Conservation (phyloP, 352 stramenopile genomes). For the Globisporangium spinosum region DNA sequence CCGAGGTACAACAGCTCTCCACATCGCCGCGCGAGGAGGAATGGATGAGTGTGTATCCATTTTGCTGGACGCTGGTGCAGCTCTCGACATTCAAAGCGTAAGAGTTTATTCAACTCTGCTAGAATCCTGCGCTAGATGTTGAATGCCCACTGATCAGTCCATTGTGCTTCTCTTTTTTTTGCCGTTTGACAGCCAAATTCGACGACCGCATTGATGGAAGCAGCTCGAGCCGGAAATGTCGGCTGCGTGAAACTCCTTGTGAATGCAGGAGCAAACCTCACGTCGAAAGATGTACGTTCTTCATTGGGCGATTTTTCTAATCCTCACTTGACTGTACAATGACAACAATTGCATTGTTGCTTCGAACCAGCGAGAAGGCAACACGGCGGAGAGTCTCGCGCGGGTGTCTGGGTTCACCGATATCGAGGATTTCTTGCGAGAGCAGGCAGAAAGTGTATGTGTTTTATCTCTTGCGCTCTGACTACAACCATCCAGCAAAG, state of each 20-base stretch:
- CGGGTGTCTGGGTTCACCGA: constrained; percentile 49
- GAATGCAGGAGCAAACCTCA: constrained; percentile 58
- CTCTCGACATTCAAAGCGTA: constrained; percentile 79
- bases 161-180: background rate
- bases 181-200: constrained; percentile 57
- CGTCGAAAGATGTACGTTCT: constrained; percentile 69
- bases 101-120: constrained; percentile 11
- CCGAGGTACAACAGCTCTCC: constrained; percentile 75
- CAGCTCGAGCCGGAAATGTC: constrained; percentile 72
- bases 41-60: constrained; percentile 73
- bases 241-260: constrained; percentile 71
- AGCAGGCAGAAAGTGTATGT: constrained; percentile 80
- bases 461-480: background rate
- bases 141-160: background rate
- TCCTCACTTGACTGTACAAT: background rate
- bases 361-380: constrained; percentile 53
- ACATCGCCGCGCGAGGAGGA: constrained; percentile 73
- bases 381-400: constrained; percentile 69
- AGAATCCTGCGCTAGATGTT: background rate
- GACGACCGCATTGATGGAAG: constrained; percentile 87
- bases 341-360: background rate
- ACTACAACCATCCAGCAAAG: background rate
- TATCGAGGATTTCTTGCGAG: constrained; percentile 77
- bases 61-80: constrained; percentile 60
- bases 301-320: background rate